phyloP scores from a whole-genome alignment of 371 early-diverging fungal genomes.

The Syncephalastrum sp. region DNA sequence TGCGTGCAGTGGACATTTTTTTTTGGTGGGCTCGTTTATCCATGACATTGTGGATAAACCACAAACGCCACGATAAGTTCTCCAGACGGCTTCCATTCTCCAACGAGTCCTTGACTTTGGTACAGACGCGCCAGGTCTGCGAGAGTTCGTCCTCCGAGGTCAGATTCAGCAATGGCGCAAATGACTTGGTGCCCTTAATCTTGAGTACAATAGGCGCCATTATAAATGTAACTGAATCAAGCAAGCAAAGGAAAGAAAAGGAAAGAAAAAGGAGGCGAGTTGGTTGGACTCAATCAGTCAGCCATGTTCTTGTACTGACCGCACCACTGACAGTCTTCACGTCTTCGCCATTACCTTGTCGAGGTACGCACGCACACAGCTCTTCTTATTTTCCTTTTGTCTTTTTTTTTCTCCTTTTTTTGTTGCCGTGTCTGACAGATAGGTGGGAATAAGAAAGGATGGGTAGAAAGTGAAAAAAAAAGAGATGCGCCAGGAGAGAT shows the following conservation, averaged over 20 bases:
- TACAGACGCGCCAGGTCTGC: conserved; percentile 82
- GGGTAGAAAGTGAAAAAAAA: too few species aligned
- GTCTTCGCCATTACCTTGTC: too few species aligned
- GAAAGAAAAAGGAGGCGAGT: conserved; percentile 6
- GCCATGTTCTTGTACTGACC: background rate
- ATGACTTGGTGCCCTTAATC: conserved; percentile 67
- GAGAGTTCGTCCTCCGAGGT: conserved; percentile 73
- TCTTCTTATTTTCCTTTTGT: too few species aligned
- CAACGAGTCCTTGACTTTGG: conserved; percentile 87
- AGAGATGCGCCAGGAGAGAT: too few species aligned
- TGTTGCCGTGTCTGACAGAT: too few species aligned
- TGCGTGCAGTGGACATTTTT: conserved; percentile 2
- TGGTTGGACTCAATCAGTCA: background rate
- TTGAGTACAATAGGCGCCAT: conserved; percentile 80
- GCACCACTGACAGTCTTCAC: too few species aligned
- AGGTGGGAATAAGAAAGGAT: too few species aligned
- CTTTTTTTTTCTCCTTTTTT: too few species aligned
- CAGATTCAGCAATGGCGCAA: conserved; percentile 66
- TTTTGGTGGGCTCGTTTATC: conserved; percentile 9
- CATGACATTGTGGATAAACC: conserved; percentile 73
- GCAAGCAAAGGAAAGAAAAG: conserved; percentile 10
- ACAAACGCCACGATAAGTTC: conserved; percentile 87
- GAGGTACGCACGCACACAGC: too few species aligned
- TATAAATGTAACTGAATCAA: conserved; percentile 5
- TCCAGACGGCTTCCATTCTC: conserved; percentile 85